Evolutionary conservation across 1,139 yeast species (phyloP), one percentile per base, ranked within the genome.

Genomic region (Suhomyces yuchorum): DNA sequence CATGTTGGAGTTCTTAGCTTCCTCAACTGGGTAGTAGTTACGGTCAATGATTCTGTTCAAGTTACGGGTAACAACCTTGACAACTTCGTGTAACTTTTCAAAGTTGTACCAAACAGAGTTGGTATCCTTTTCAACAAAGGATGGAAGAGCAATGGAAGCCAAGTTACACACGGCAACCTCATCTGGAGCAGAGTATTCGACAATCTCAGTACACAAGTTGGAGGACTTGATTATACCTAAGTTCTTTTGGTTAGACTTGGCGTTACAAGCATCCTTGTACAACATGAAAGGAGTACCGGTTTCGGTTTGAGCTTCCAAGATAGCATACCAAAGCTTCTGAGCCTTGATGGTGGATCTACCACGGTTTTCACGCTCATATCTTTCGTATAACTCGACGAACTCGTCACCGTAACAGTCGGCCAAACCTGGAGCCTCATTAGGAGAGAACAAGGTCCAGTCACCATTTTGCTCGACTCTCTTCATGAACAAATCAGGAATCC

Each of bases 271-370:
- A 71, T 89, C 96, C 71, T 89, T 89, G 76, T 88, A 89, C 42
- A 89, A 78, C 90, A 89, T 87, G 75, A 87, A 90, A 44, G 96
- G 96, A 60, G 90, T 87, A 63, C 96, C 96, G 32, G 96, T 89
- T 75, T 89, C 96, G 46, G 93, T 87, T 73, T 89, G 96, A 42
- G 96, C 86, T 65, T 89, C 96, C 55, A 89, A 74, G 56, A 89
- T 88, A 47, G 91, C 84, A 57, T 86, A 84, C 96, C 96, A 89
- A 52, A 89, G 78, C 70, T 87, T 88, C 70, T 89, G 96, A 37
- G 96, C 96, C 67, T 85, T 85, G 61, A 89, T 75, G 35, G 86
- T 82, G 62, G 78, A 76, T 68, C 82, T 78, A 54, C 91, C 95
- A 58, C 83, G 80, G 46, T 86, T 87, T 66, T 84, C 86, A 43